Evolutionary conservation across 768 basidiomycete genomes (phyloP).

Genomic region (Guyanaporus albipodus): DNA sequence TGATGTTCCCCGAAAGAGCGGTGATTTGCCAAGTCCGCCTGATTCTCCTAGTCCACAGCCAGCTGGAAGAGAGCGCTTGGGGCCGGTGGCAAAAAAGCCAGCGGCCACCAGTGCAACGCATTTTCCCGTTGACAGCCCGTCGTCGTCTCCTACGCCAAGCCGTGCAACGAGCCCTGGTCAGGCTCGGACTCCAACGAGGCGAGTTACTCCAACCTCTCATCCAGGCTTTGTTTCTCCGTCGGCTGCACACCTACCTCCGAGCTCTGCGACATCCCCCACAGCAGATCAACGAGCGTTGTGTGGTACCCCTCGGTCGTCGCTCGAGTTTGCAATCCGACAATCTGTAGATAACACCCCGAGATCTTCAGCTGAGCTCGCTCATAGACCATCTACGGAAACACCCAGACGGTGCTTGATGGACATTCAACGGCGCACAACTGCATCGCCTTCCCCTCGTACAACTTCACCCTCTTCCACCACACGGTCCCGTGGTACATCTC

Average conservation of each 20-base stretch:
- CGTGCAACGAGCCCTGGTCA: conserved; percentile 41
- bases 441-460: conserved; percentile 34
- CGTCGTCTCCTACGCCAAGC: conserved; percentile 38
- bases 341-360: conserved; percentile 32
- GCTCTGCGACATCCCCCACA: conserved; percentile 27
- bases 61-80: conserved; percentile 34
- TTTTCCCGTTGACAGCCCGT: conserved; percentile 37
- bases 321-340: conserved; percentile 14
- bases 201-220: conserved; percentile 38
- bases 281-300: conserved; percentile 28
- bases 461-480: conserved; percentile 42
- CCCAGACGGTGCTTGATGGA: conserved; percentile 22
- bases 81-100: conserved; percentile 33
- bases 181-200: conserved; percentile 39
- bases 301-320: conserved; percentile 16
- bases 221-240: conserved; percentile 48
- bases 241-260: conserved; percentile 47
- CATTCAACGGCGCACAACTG: conserved; percentile 21
- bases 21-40: conserved; percentile 43
- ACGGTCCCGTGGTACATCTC: conserved; percentile 44
- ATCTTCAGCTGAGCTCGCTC: conserved; percentile 37
- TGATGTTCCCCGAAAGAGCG: conserved; percentile 34
- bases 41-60: conserved; percentile 46
- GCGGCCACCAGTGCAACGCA: conserved; percentile 39
- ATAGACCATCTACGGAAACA: conserved; percentile 30